Conservation (phyloP, 192 early-diverging fungal genomes). For the Backusella circina region DNA sequence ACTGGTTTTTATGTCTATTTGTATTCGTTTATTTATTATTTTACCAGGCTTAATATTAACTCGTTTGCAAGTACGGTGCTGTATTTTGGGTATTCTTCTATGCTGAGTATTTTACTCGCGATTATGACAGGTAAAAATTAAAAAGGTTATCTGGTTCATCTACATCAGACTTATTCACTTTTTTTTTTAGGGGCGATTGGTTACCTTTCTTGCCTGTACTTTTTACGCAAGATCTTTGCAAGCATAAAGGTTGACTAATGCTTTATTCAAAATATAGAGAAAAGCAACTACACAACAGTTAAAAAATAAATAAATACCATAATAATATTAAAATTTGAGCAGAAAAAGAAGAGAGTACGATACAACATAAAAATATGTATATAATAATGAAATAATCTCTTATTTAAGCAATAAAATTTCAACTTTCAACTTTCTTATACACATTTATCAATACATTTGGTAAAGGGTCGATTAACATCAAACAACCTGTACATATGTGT, state of each 20-base stretch:
- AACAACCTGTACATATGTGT: no score
- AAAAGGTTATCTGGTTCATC: background rate
- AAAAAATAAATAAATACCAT: no score
- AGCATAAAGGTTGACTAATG: slow-evolving; percentile 82
- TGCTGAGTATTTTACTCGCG: slow-evolving; percentile 74
- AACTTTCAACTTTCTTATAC: no score
- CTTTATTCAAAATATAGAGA: no score
- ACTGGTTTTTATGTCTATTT: slow-evolving; percentile 85
- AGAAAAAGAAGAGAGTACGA: no score
- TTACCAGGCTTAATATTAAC: slow-evolving; percentile 71
- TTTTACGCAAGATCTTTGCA: slow-evolving; percentile 78
- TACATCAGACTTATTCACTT: background rate
- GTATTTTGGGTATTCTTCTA: slow-evolving; percentile 87
- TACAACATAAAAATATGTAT: no score
- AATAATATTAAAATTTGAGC: no score
- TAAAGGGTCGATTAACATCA: no score
- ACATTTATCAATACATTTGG: no score
- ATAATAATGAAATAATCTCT: no score
- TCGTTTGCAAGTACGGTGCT: slow-evolving; percentile 72
- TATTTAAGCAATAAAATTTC: no score
- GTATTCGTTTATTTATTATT: slow-evolving; percentile 88
- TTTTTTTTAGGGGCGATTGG: slow-evolving; percentile 50
- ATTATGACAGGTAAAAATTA: slow-evolving; percentile 56
- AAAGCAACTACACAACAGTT: no score
- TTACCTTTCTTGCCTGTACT: slow-evolving; percentile 70